Conservation (phyloP, 257 asterid genomes). For the Ballota nigra region DNA sequence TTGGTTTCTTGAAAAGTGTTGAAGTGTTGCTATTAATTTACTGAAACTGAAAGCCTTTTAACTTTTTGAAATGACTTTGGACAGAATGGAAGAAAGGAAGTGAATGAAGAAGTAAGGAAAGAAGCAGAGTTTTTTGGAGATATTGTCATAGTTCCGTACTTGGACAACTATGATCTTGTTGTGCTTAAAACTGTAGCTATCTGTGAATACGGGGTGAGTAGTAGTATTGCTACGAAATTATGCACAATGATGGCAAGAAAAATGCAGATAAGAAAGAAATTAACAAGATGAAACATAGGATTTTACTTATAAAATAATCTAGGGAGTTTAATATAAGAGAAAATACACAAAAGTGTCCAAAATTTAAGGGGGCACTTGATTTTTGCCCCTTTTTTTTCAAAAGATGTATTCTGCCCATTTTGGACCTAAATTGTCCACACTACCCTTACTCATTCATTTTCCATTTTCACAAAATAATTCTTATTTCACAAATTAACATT, state of each 20-base stretch:
- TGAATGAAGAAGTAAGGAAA: constrained; percentile 60
- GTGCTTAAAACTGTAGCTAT: constrained; percentile 87
- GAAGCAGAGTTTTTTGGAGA: constrained; percentile 89
- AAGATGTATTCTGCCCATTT: no score
- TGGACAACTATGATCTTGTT: constrained; percentile 87
- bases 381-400: no score
- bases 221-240: neutral
- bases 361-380: no score
- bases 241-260: no score
- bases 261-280: no score
- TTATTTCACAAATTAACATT: no score
- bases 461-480: no score
- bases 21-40: neutral
- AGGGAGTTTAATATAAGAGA: no score
- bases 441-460: no score
- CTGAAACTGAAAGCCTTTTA: neutral
- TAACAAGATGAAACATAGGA: neutral
- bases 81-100: constrained; percentile 69
- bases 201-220: constrained; percentile 82
- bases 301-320: no score
- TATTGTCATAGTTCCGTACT: constrained; percentile 75
- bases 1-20: neutral
- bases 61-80: neutral
- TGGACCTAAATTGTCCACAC: no score
- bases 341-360: no score